Conservation (phyloP, 75 land plant species). For the Pinus tabuliformis region DNA sequence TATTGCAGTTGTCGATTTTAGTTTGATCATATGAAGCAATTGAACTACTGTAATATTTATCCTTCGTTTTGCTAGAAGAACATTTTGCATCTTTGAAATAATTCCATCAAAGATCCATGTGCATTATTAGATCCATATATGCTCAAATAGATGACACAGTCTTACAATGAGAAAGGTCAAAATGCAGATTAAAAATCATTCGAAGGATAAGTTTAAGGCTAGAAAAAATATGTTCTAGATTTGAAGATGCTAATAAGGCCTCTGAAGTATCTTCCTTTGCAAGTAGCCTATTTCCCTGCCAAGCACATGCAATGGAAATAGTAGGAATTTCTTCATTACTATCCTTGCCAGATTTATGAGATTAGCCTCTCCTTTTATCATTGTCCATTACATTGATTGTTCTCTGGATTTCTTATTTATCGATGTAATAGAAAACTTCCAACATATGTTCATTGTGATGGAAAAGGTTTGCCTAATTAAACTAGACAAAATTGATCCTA, state of each 20-base stretch:
- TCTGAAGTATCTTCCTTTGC: constrained; percentile 29
- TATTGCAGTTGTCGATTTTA: constrained; percentile 28
- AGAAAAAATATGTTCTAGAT: constrained; percentile 23
- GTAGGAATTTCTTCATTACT: constrained; percentile 22
- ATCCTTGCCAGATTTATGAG: neutral
- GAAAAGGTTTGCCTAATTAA: too few species aligned
- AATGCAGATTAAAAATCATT: constrained; percentile 30
- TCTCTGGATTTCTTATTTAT: too few species aligned
- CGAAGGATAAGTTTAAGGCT: constrained; percentile 47
- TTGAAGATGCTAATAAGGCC: constrained; percentile 42
- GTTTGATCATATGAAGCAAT: neutral
- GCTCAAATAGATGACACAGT: constrained; percentile 42
- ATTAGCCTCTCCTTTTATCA: constrained; percentile 8
- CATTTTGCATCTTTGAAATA: neutral
- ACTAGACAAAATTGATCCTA: too few species aligned
- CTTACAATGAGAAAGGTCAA: constrained; percentile 23
- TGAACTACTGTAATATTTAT: neutral
- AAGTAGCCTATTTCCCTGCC: constrained; percentile 76
- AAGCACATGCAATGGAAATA: constrained; percentile 49
- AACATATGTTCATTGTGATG: too few species aligned
- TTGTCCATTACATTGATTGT: constrained; percentile 14
- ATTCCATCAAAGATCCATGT: constrained; percentile 18
- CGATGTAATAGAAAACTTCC: too few species aligned
- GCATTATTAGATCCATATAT: constrained; percentile 44
- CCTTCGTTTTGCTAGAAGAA: neutral